These are phyloP conservation scores for Knufia fluminis DNA, from an alignment of 2,329 filamentous ascomycete genomes.

Conservation along the genomic window DNA sequence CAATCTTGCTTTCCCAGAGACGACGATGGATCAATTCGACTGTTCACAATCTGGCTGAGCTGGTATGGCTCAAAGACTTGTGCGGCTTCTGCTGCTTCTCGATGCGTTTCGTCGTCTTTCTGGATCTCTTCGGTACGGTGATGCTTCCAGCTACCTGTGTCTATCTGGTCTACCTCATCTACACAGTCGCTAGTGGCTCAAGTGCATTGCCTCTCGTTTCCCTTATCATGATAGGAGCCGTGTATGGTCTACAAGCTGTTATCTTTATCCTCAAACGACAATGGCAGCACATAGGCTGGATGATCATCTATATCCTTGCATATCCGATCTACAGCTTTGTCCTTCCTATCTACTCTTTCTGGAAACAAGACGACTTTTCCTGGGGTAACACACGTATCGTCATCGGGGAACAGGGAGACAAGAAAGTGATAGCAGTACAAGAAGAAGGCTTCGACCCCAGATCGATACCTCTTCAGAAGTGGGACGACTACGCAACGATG, in stretches of 20 bases:
- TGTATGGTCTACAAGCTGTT: slow-evolving; percentile 65
- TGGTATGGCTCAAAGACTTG: slow-evolving; percentile 83
- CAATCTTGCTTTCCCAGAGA: slow-evolving; percentile 89
- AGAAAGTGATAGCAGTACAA: slow-evolving; percentile 75
- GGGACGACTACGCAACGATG: slow-evolving; percentile 85
- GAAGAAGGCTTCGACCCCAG: slow-evolving; percentile 84
- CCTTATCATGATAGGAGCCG: slow-evolving; percentile 42
- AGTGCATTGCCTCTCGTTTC: slow-evolving; percentile 81
- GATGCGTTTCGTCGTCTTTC: slow-evolving; percentile 92
- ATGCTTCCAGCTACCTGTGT: slow-evolving; percentile 81
- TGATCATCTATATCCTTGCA: slow-evolving; percentile 88
- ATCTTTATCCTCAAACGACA: slow-evolving; percentile 95
- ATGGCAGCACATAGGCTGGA: slow-evolving; percentile 99
- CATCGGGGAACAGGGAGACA: slow-evolving; percentile 83
- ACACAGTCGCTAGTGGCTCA: slow-evolving; percentile 56
- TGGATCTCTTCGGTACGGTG: slow-evolving; percentile 86
- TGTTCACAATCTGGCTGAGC: slow-evolving; percentile 86
- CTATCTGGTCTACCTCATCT: slow-evolving; percentile 83
- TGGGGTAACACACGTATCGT: slow-evolving; percentile 99
- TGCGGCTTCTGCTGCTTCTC: slow-evolving; percentile 99
- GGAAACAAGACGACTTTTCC: slow-evolving; percentile 97
- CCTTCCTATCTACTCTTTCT: slow-evolving; percentile 94
- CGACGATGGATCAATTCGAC: slow-evolving; percentile 99
- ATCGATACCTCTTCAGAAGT: slow-evolving; percentile 85
- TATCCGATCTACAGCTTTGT: slow-evolving; percentile 87